Evolutionary conservation across 176 grass and related monocot species (phyloP).

Genomic region (Hyparrhenia diplandra): DNA sequence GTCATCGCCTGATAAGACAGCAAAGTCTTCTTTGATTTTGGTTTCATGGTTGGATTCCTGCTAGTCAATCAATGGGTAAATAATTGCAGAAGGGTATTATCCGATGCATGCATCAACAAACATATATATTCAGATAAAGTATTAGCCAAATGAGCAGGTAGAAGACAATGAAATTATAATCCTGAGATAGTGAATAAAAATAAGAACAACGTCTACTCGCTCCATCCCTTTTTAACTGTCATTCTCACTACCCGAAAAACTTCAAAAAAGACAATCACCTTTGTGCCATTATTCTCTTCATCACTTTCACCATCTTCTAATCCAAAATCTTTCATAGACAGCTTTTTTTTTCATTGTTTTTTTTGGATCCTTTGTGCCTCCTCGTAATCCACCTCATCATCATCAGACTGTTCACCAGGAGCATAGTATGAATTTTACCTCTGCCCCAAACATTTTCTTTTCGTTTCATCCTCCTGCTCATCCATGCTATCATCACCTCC

Average conservation of each 20-base stretch:
- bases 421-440: conserved; percentile 60
- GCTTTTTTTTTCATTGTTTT: conserved; percentile 39
- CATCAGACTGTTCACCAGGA: conserved; percentile 48
- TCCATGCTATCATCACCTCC: conserved; percentile 83
- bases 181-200: background rate
- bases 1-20: conserved; percentile 57
- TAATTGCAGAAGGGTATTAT: background rate
- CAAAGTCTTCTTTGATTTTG: conserved; percentile 49
- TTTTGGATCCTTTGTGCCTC: conserved; percentile 55
- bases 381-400: conserved; percentile 55
- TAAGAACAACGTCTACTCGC: background rate
- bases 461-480: conserved; percentile 52
- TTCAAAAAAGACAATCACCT: conserved; percentile 47
- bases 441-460: conserved; percentile 52
- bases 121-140: background rate
- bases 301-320: conserved; percentile 62
- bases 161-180: background rate
- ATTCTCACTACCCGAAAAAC: too few species aligned
- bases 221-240: too few species aligned
- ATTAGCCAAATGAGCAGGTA: background rate
- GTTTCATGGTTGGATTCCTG: conserved; percentile 19
- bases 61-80: conserved; percentile 35
- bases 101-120: too few species aligned
- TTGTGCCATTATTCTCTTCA: conserved; percentile 27
- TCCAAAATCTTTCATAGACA: conserved; percentile 82